Percentiles rank a stretch among this genome's conserved stretches.
Conservation (phyloP, 106 monocot genomes). For the Dendrobium catenatum region DNA sequence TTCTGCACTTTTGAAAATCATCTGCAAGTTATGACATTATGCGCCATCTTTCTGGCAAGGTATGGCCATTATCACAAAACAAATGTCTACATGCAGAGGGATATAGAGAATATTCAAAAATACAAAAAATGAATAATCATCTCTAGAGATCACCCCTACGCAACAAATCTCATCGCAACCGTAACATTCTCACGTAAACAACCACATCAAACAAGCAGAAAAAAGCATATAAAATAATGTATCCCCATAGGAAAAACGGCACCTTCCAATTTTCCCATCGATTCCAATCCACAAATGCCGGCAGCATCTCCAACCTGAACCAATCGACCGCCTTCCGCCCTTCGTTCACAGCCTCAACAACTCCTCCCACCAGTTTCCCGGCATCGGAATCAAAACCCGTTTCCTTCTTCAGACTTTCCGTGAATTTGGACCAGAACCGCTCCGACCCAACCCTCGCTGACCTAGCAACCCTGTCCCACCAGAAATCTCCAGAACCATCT, state of each 20-base stretch:
- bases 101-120: too few relatives aligned
- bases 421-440: conserved; percentile 30
- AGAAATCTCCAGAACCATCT: conserved; percentile 19
- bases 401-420: conserved; percentile 41
- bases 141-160: too few relatives aligned
- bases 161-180: too few relatives aligned
- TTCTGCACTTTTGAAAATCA: too few relatives aligned
- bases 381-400: conserved; percentile 44
- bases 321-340: conserved; percentile 22
- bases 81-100: too few relatives aligned
- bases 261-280: conserved; percentile 86
- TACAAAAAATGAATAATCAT: too few relatives aligned
- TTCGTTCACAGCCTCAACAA: conserved; percentile 16
- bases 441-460: conserved; percentile 42
- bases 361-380: conserved; percentile 7
- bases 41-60: too few relatives aligned
- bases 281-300: conserved; percentile 59
- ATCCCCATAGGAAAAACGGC: background rate
- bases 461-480: conserved; percentile 39
- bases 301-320: conserved; percentile 25
- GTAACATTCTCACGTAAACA: too few relatives aligned
- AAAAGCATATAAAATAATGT: background rate
- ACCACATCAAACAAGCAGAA: background rate
- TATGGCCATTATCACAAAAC: too few relatives aligned
- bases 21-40: too few relatives aligned